Evolutionary conservation across 2,329 filamentous ascomycete species (phyloP), one percentile per base, ranked within the genome.

Genomic region (Trichoderma harzianum): DNA sequence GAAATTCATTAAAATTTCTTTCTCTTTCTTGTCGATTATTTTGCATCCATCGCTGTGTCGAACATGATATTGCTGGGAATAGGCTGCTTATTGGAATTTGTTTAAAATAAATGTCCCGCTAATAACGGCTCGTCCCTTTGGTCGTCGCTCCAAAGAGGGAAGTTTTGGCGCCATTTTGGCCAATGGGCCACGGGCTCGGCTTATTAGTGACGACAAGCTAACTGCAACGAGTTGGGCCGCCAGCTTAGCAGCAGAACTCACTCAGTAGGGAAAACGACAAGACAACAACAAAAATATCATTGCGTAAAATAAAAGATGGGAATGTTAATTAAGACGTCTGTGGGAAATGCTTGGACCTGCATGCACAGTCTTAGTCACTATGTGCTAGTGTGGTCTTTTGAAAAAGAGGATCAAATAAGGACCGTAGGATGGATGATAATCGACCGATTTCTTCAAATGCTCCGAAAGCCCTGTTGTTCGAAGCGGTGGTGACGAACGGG

Each of bases 101-200:
- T 34, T 26, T 43, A 10, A 21, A 58, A 58, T 43, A 67, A 67
- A 58, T 43, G 34, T 12, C 34, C 53, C 64, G 32, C 64, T 67
- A 67, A 43, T 43, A 39, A 58, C 64, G 64, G 58, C 66, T 69
- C 66, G 66, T 62, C 66, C 57, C 66, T 53, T 69, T 26, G n/a
- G n/a, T 51, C 14, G 11, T 62, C 36, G n/a, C 66, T 69, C 57
- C 36, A 53, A 51, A 62, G 66, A 24, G n/a, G 66, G n/a, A 51
- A 39, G 43, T 28, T 53, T n/a, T 24, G 66, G 58, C 28, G 36
- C 16, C 57, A 28, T 53, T 43, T n/a, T 28, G 32, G 34, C 64
- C 64, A 67, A 67, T 67, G 34, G 64, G 51, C 47, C 14, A 43
- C 51, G 11, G 24, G 53, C 53, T 39, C 12, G 34, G 64, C 47